phyloP scores from a whole-genome alignment of 805 yeast species.

The Saturnispora silvae region DNA sequence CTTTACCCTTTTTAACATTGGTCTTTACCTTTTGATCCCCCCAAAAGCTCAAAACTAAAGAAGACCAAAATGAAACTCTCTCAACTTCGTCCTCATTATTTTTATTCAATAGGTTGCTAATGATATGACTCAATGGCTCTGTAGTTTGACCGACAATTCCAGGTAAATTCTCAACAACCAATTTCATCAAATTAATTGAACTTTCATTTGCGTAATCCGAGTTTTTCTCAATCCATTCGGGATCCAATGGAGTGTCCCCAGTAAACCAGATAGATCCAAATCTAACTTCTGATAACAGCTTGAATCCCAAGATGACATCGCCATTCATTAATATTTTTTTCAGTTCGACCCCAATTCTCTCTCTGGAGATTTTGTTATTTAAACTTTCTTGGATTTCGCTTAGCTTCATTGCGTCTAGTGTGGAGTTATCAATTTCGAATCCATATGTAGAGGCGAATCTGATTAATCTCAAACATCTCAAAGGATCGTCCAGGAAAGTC shows the following conservation, averaged over 20 bases:
- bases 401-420: slow-evolving; percentile 55
- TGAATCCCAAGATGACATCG: slow-evolving; percentile 54
- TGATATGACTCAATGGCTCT: slow-evolving; percentile 13
- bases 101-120: neutral
- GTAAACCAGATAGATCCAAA: slow-evolving; percentile 50
- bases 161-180: slow-evolving; percentile 14
- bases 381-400: slow-evolving; percentile 48
- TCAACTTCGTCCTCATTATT: slow-evolving; percentile 13
- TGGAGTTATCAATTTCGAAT: slow-evolving; percentile 50
- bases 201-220: slow-evolving; percentile 9
- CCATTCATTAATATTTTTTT: slow-evolving; percentile 62
- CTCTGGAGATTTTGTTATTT: slow-evolving; percentile 70
- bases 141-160: slow-evolving; percentile 6
- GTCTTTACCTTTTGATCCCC: slow-evolving; percentile 24
- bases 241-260: slow-evolving; percentile 19
- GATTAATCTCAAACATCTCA: slow-evolving; percentile 74
- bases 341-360: slow-evolving; percentile 80
- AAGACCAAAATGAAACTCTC: slow-evolving; percentile 33
- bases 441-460: slow-evolving; percentile 77
- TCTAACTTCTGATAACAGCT: slow-evolving; percentile 42
- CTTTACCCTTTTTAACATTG: slow-evolving; percentile 16
- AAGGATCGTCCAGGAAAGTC: slow-evolving; percentile 90
- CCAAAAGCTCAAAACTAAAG: slow-evolving; percentile 43
- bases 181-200: slow-evolving; percentile 13
- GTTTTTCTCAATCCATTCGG: slow-evolving; percentile 15